phyloP scores from a whole-genome alignment of 2,329 filamentous ascomycete genomes.

The Neonectria neomacrospora region DNA sequence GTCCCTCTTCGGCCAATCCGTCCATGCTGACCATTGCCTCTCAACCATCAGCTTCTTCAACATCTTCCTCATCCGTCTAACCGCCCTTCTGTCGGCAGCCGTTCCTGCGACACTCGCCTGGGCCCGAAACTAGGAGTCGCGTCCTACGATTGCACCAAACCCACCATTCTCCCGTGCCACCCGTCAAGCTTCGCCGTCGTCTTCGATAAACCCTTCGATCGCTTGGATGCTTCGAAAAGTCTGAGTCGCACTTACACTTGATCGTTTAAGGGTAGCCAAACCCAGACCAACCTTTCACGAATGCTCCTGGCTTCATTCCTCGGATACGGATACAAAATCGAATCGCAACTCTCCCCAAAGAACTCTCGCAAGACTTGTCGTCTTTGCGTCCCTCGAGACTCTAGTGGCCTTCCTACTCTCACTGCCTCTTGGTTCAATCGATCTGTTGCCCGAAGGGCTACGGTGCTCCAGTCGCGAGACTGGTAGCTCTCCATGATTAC shows the following conservation, averaged over 20 bases:
- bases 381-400: constrained; percentile 36
- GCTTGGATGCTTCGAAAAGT: constrained; percentile 35
- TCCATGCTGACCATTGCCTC: constrained; percentile 19
- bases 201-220: constrained; percentile 21
- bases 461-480: constrained; percentile 70
- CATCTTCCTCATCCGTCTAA: constrained; percentile 33
- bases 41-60: constrained; percentile 33
- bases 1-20: constrained; percentile 1
- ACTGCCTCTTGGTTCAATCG: constrained; percentile 36
- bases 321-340: constrained; percentile 5
- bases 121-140: constrained; percentile 23
- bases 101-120: constrained; percentile 32
- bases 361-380: constrained; percentile 13
- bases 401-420: constrained; percentile 10
- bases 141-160: constrained; percentile 39
- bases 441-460: constrained; percentile 54
- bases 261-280: constrained; percentile 27
- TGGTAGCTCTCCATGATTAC: constrained; percentile 66
- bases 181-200: constrained; percentile 23
- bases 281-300: constrained; percentile 5
- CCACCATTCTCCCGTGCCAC: constrained; percentile 31
- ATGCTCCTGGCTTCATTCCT: constrained; percentile 6
- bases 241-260: constrained; percentile 28
- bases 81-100: constrained; percentile 34
- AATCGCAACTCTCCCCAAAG: constrained; percentile 8